phyloP scores from a whole-genome alignment of 495 filamentous ascomycete genomes.

The Penicillium samsonianum region DNA sequence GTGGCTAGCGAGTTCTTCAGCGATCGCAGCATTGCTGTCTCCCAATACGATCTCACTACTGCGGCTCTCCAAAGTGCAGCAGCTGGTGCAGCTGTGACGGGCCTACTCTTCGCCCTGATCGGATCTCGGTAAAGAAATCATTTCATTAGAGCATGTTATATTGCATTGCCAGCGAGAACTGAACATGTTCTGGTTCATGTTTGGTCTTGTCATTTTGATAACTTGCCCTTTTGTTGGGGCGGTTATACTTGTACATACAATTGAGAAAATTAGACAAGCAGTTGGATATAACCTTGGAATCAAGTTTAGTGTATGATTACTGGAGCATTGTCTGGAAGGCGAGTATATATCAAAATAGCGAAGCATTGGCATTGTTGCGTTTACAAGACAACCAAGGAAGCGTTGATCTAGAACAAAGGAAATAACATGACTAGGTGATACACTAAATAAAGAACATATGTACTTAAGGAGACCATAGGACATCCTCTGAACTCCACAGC shows the following conservation, averaged over 20 bases:
- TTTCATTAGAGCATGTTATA: not conserved
- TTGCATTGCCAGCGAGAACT: not conserved
- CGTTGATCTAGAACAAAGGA: conserved; percentile 26
- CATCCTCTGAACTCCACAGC: conserved; percentile 12
- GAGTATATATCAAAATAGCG: conserved; percentile 1
- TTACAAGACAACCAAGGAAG: not conserved
- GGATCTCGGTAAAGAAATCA: conserved; percentile 43
- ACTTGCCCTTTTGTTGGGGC: conserved; percentile 1
- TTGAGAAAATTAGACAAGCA: conserved; percentile 16
- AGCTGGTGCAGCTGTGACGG: conserved; percentile 66
- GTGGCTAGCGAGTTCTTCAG: conserved; percentile 60
- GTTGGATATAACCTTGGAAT: not conserved
- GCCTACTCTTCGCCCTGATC: conserved; percentile 59
- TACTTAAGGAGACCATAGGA: conserved; percentile 31
- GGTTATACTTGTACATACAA: conserved; percentile 26
- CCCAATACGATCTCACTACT: conserved; percentile 73
- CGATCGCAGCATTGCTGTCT: conserved; percentile 64
- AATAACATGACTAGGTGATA: conserved; percentile 39
- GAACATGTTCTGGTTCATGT: not conserved
- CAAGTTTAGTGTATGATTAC: conserved; percentile 19
- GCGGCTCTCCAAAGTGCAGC: conserved; percentile 70
- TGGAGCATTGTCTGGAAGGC: conserved; percentile 3
- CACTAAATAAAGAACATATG: conserved; percentile 38
- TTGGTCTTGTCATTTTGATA: conserved; percentile 3
- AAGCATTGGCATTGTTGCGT: not conserved